Evolutionary conservation across 1,284 basidiomycete species (phyloP).

Genomic region (Athelia sp.): DNA sequence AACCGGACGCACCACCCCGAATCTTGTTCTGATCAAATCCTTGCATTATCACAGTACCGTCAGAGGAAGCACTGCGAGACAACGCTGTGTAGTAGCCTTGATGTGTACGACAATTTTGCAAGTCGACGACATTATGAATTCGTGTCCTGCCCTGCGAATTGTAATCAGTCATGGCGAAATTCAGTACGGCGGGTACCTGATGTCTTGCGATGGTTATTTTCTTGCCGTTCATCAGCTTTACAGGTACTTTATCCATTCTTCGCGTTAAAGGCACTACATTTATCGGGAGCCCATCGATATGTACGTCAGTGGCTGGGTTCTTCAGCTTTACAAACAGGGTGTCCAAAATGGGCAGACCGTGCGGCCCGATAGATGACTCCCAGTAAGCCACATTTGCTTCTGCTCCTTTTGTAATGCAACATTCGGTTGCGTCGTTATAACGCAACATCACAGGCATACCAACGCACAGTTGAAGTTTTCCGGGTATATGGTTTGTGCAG

Average conservation of each 20-base stretch:
- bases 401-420: conserved; percentile 36
- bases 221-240: conserved; percentile 22
- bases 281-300: conserved; percentile 24
- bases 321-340: conserved; percentile 22
- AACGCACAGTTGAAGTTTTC: conserved; percentile 27
- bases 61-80: conserved; percentile 24
- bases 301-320: conserved; percentile 21
- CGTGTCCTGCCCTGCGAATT: conserved; percentile 33
- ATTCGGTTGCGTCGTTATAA: conserved; percentile 30
- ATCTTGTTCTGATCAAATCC: conserved; percentile 20
- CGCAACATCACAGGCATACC: conserved; percentile 36
- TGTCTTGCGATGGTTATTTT: conserved; percentile 15
- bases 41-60: conserved; percentile 28
- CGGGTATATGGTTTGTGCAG: conserved; percentile 19
- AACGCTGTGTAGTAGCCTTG: conserved; percentile 31
- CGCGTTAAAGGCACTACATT: conserved; percentile 34
- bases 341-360: conserved; percentile 12
- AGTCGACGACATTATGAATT: conserved; percentile 26
- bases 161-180: conserved; percentile 40
- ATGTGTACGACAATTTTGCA: conserved; percentile 22
- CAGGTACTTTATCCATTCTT: conserved; percentile 2
- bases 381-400: conserved; percentile 30
- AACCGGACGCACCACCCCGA: conserved; percentile 10
- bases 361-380: conserved; percentile 11
- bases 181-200: conserved; percentile 30